Base-by-base conservation (phyloP, 2,329 filamentous ascomycete species). In the Diaporthe citri region DNA sequence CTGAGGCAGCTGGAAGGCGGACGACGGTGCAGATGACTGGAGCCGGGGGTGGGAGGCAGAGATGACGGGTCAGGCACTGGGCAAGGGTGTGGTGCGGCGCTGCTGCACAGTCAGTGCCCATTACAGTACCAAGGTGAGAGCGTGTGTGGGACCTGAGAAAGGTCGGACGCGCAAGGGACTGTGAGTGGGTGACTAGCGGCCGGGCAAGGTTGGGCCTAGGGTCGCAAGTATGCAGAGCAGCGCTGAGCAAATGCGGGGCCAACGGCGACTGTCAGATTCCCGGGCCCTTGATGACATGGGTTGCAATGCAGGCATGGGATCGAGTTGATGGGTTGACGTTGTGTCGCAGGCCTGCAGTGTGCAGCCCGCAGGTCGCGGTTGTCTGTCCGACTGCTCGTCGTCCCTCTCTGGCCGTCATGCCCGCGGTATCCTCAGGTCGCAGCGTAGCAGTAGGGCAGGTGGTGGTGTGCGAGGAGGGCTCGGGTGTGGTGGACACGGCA, bases 1-100 rank as follows among this genome's bases (percentile, higher is more conserved):
- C 73, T 75, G 75, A 75, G 69, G 75, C 75, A 76, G 64, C 57
- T 52, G 57, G 73, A 60, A 72, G 60, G 28, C 52, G 57, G 71
- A 28, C 39, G 57, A 36, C 64, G 52, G 56, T 74, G 71, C 71
- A 41, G 52, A 56, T 17, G 43, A 48, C 62, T 71, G 56, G 48
- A 28, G 43, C 41, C 52, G 72, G 62, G 56, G 56, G 59, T 62
- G 39, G 52, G 13, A 71, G 41, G 51, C 43, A 36, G 67, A 57
- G 64, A 72, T 55, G 46, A 46, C 41, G 48, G 62, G 55, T 25
- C 72, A 74, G 62, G 66, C 64, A 34, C 57, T 41, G 22, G 22
- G 62, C 64, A 48, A 34, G 72, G 64, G 62, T n/a, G 41, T 48
- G 43, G 51, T 57, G 55, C 48, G 55, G 41, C 55, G 46, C 28